Evolutionary conservation across 208 protist species (phyloP).

Genomic region (Leishmania amazonensis): DNA sequence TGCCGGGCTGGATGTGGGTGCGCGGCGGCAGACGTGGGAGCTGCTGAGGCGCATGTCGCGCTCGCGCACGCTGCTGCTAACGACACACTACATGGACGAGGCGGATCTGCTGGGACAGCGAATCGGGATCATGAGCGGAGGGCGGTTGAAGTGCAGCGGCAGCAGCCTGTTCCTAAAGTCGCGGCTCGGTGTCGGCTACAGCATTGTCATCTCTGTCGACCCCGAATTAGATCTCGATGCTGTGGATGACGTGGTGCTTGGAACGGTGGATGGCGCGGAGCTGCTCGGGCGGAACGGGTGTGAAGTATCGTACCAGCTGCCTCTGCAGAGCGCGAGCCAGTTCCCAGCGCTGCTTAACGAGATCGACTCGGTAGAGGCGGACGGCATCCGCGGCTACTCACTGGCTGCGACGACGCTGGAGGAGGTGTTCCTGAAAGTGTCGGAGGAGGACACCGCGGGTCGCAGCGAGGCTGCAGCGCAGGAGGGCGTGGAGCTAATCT

Average conservation of each 20-base stretch:
- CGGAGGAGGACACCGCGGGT: slow-evolving; percentile 72
- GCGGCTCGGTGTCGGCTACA: slow-evolving; percentile 55
- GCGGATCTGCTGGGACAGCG: slow-evolving; percentile 93
- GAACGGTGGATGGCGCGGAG: slow-evolving; percentile 28
- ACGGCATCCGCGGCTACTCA: slow-evolving; percentile 50
- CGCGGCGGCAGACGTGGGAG: slow-evolving; percentile 78
- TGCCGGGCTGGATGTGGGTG: slow-evolving; percentile 79
- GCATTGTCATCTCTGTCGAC: slow-evolving; percentile 37
- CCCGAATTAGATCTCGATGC: slow-evolving; percentile 28
- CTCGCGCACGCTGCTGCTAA: slow-evolving; percentile 58
- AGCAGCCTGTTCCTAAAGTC: slow-evolving; percentile 61
- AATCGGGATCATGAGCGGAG: slow-evolving; percentile 92
- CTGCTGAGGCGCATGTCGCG: slow-evolving; percentile 46
- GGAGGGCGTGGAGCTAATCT: slow-evolving; percentile 30
- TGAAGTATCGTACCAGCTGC: slow-evolving; percentile 47
- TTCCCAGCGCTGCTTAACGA: slow-evolving; percentile 48
- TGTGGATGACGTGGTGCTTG: slow-evolving; percentile 27
- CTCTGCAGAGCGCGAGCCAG: slow-evolving; percentile 27
- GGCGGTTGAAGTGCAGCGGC: slow-evolving; percentile 50
- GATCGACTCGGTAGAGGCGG: slow-evolving; percentile 60
- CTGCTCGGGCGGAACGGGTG: slow-evolving; percentile 26
- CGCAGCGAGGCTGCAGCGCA: slow-evolving; percentile 36
- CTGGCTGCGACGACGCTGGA: slow-evolving; percentile 77
- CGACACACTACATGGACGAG: slow-evolving; percentile 97
- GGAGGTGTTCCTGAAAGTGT: slow-evolving; percentile 72